phyloP scores from a whole-genome alignment of 768 basidiomycete species.

The Mycena belliarum region DNA sequence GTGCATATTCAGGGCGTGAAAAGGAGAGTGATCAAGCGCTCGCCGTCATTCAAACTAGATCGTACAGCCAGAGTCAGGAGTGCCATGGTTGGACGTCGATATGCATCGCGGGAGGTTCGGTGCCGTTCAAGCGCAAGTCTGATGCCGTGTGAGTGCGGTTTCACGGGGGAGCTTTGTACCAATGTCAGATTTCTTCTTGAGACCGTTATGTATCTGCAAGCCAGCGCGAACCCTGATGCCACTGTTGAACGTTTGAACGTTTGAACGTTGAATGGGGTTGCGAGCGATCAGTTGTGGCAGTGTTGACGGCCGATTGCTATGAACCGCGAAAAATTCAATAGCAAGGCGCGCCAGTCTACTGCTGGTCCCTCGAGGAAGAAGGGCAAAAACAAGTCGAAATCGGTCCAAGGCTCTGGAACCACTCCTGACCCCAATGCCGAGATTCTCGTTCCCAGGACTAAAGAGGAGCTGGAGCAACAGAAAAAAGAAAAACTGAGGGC shows the following conservation, averaged over 20 bases:
- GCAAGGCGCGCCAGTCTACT: conserved; percentile 66
- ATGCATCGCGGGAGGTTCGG: background rate
- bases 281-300: no score
- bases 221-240: no score
- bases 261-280: background rate
- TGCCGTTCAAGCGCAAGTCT: background rate
- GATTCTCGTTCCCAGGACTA: conserved; percentile 57
- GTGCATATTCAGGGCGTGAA: background rate
- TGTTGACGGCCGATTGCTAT: no score
- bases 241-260: no score
- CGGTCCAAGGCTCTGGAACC: conserved; percentile 25
- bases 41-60: conserved; percentile 15
- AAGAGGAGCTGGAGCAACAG: conserved; percentile 61
- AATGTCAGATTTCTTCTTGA: background rate
- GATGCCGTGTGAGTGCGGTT: background rate
- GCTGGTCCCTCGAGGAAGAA: conserved; percentile 62
- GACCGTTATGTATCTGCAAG: no score
- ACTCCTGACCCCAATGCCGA: conserved; percentile 57
- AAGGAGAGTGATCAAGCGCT: conserved; percentile 15
- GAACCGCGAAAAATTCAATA: conserved; percentile 50
- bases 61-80: conserved; percentile 6
- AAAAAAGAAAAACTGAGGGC: conserved; percentile 57
- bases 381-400: conserved; percentile 42
- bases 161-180: background rate
- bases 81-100: conserved; percentile 7